A percentile compares a stretch with the other conserved stretches of the same genome.
Conservation (phyloP, 768 basidiomycete species). For the Xerocomellus chrysenteron region DNA sequence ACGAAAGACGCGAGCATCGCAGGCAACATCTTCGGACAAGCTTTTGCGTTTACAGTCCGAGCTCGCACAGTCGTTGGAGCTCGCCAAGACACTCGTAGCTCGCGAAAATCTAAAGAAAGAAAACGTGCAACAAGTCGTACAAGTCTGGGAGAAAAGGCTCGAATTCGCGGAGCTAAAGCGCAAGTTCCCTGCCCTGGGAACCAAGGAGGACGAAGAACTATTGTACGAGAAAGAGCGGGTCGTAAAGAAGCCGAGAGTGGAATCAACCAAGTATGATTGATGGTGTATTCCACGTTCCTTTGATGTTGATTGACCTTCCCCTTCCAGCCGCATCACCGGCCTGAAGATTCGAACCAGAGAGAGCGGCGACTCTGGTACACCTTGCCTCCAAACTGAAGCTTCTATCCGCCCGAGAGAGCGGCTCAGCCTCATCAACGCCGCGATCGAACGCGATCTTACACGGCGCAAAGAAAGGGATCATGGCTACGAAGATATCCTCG, state of each 20-base stretch:
- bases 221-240: conserved; percentile 70
- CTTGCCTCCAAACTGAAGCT: conserved; percentile 43
- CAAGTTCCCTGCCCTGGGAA: conserved; percentile 58
- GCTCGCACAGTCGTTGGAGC: conserved; percentile 65
- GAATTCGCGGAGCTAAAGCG: conserved; percentile 79
- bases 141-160: conserved; percentile 78
- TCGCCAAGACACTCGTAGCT: conserved; percentile 64
- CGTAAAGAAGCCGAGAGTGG: conserved; percentile 54
- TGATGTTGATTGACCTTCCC: neutral
- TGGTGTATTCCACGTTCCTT: too few species aligned
- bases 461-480: conserved; percentile 72
- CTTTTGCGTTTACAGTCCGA: conserved; percentile 79
- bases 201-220: conserved; percentile 69
- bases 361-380: conserved; percentile 39
- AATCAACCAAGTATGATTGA: conserved; percentile 18
- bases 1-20: conserved; percentile 91
- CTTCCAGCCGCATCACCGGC: conserved; percentile 44
- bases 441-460: conserved; percentile 60
- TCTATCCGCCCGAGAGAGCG: conserved; percentile 68
- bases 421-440: conserved; percentile 48
- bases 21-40: conserved; percentile 87
- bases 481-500: conserved; percentile 85
- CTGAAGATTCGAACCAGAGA: conserved; percentile 55
- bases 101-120: conserved; percentile 81
- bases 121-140: conserved; percentile 51